phyloP scores from a whole-genome alignment of 2,329 filamentous ascomycete species.

The Fusarium mangiferae region DNA sequence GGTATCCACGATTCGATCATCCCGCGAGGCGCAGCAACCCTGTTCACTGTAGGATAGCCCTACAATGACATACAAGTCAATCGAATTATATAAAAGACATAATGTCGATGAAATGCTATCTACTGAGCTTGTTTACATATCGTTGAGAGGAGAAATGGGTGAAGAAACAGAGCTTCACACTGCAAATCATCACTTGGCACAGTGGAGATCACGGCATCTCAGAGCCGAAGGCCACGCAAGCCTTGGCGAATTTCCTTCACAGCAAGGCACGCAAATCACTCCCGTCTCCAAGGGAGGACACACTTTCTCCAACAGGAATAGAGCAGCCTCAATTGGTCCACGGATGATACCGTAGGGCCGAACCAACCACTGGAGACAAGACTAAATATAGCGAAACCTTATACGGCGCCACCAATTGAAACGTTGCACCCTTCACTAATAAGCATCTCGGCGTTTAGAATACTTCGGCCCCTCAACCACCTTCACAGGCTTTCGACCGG shows the following conservation, averaged over 20 bases:
- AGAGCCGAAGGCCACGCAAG: conserved; percentile 33
- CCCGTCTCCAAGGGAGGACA: not conserved
- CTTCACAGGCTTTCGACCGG: conserved; percentile 58
- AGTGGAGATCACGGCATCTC: conserved; percentile 31
- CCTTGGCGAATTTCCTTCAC: not conserved
- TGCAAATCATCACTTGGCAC: conserved; percentile 10
- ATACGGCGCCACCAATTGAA: conserved; percentile 1
- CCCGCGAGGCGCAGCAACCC: conserved; percentile 25
- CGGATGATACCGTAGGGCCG: not conserved
- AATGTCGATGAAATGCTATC: fast-evolving
- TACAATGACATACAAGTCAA: not conserved
- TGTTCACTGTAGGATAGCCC: not conserved
- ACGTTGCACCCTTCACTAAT: conserved; percentile 49
- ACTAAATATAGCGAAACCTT: conserved; percentile 13
- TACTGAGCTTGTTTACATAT: fast-evolving
- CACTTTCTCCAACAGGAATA: not conserved
- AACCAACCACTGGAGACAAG: not conserved
- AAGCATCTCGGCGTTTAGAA: conserved; percentile 58
- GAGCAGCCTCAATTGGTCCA: not conserved
- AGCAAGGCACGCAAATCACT: not conserved
- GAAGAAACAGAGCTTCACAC: not conserved
- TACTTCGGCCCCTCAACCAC: conserved; percentile 59
- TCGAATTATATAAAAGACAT: fast-evolving
- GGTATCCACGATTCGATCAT: conserved; percentile 13
- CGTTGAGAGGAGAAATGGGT: fast-evolving